These are phyloP conservation scores for Smittium culicis DNA, from an alignment of 371 early-diverging fungal genomes.

Conservation along the genomic window DNA sequence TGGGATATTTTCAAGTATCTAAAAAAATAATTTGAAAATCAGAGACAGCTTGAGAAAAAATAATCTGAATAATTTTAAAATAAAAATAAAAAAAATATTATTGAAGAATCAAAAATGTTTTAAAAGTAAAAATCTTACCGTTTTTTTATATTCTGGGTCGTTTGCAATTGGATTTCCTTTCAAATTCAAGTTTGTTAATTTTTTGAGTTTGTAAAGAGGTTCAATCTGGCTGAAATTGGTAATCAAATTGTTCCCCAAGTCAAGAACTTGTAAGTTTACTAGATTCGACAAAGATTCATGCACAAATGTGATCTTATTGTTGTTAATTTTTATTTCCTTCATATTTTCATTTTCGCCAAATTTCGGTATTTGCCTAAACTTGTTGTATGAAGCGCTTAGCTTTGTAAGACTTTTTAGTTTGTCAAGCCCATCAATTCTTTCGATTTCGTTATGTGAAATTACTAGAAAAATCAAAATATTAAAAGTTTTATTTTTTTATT, in stretches of 20 bases:
- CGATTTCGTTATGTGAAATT: conserved; percentile 62
- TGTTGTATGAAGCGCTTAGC: conserved; percentile 61
- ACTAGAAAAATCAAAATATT: conserved; percentile 27
- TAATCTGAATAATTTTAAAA: too few species aligned
- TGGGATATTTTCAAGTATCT: conserved; percentile 41
- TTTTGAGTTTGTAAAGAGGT: conserved; percentile 40
- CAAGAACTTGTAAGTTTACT: conserved; percentile 47
- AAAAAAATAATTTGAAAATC: background rate
- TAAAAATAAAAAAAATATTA: conserved; percentile 1
- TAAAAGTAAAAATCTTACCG: conserved; percentile 27
- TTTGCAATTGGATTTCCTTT: conserved; percentile 64
- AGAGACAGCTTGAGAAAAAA: background rate
- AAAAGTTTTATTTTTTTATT: background rate
- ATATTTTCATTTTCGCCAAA: conserved; percentile 39
- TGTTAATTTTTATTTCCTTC: conserved; percentile 61
- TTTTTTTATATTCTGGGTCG: conserved; percentile 46
- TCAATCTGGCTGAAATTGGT: conserved; percentile 45
- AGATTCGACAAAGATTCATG: conserved; percentile 45
- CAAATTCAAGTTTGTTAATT: conserved; percentile 55
- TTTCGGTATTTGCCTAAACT: conserved; percentile 49
- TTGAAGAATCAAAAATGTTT: background rate
- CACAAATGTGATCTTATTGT: conserved; percentile 52
- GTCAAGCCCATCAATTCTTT: conserved; percentile 40
- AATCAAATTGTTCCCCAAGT: conserved; percentile 57
- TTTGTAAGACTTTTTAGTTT: conserved; percentile 47